Base-by-base conservation (phyloP, 805 yeast species). In the Yarrowia bubula region DNA sequence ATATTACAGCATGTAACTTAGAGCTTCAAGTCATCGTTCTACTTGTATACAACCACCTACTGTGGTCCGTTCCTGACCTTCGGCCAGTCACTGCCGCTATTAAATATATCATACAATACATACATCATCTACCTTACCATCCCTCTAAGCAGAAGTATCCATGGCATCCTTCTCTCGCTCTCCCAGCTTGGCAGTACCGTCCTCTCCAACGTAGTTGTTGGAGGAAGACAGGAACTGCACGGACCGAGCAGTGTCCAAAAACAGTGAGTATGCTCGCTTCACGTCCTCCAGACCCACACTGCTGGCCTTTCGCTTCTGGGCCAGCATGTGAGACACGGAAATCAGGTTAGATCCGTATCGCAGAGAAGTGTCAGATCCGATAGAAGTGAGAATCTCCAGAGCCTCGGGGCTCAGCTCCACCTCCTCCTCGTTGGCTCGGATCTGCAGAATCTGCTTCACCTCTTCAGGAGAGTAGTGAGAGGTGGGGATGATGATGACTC, bases 351-450 rank as follows among this genome's bases (percentile, higher is more conserved):
- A 81, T 28, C 97, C 95, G 75, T 95, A 95, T 73, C 99, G 86
- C 71, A 95, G 83, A 75, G 96, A 87, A 6, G 98, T 90, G 74
- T 89, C 97, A 68, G 84, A 81, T 14, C 97, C 97, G 68, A 92
- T 90, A 74, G 91, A 89, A 28, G 98, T 90, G 71, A 95, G 83
- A 70, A 92, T 81, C 53, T 89, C 93, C 68, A 93, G 80, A 0
- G 97, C 97, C 72, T 92, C 98, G 8, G 83, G 81, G 14, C 86
- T 76, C 68, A 95, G 79, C 69, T 90, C 95, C 60, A 90, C 92
- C 73, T 92, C 98, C 77, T 95, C 99, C 74, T 92, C 97, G 71
- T 87, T 89, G 1, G 98, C 91, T 73, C 99, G 86, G 71, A 93
- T 95, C 35, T 89, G 81, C 68, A 95, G 79, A 72, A 95, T 95